phyloP scores from a whole-genome alignment of 305 asterid genomes.

The Rubia balearica region DNA sequence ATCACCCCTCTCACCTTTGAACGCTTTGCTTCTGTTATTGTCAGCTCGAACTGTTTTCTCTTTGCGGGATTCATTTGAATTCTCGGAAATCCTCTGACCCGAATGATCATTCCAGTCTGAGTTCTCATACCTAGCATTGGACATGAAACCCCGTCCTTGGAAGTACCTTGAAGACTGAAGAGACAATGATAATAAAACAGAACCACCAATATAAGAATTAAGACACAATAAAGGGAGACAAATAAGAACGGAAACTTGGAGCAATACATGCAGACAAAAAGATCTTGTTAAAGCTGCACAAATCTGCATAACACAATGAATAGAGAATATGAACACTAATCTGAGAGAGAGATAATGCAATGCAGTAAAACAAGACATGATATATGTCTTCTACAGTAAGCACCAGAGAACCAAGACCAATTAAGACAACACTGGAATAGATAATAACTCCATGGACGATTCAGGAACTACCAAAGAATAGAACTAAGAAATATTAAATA shows the following conservation, averaged over 20 bases:
- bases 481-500: neutral
- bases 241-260: neutral
- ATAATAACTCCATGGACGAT: neutral
- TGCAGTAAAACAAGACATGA: neutral
- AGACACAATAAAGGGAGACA: slow-evolving; percentile 4
- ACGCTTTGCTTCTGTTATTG: slow-evolving; percentile 11
- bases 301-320: neutral
- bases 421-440: neutral
- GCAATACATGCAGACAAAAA: neutral
- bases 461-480: neutral
- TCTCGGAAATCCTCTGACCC: slow-evolving; percentile 22
- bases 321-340: neutral
- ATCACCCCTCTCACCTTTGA: slow-evolving; percentile 27
- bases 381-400: neutral
- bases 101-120: slow-evolving; percentile 24
- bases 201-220: slow-evolving; percentile 5
- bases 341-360: neutral
- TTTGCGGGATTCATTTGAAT: slow-evolving; percentile 11
- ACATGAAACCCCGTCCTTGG: slow-evolving; percentile 28
- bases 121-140: slow-evolving; percentile 25
- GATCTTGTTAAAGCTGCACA: neutral
- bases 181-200: slow-evolving; percentile 1
- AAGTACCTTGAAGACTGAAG: slow-evolving; percentile 46
- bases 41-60: slow-evolving; percentile 18
- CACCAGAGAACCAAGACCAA: neutral